Conservation (phyloP, 1,284 basidiomycete genomes). For the Tilletiaria anomala region DNA sequence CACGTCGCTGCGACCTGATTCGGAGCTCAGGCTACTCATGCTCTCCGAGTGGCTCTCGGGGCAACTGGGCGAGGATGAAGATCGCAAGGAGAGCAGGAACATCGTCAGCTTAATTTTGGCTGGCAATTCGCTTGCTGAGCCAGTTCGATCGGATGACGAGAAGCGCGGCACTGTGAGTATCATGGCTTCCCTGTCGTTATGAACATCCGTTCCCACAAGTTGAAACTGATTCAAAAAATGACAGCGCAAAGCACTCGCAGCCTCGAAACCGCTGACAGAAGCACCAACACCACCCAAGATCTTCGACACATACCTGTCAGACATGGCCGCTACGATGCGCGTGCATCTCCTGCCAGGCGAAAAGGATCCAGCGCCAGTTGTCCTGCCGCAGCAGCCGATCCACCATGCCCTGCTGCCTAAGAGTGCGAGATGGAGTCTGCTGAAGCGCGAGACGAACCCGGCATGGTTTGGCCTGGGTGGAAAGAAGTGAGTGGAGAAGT, state of each 20-base stretch:
- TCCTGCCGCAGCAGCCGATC: constrained; percentile 84
- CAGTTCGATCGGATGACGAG: constrained; percentile 45
- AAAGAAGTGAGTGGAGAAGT: constrained; percentile 22
- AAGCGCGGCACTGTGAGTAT: constrained; percentile 1
- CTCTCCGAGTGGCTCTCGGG: constrained; percentile 64
- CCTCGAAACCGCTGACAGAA: background rate
- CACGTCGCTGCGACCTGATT: too few relatives aligned
- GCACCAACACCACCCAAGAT: constrained; percentile 44
- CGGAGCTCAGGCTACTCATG: constrained; percentile 3
- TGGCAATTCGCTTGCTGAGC: constrained; percentile 62
- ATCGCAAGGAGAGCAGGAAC: background rate
- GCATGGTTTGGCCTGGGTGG: constrained; percentile 55
- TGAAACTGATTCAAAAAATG: background rate
- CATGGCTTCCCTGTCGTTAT: background rate
- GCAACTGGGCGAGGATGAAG: constrained; percentile 45
- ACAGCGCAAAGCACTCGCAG: constrained; percentile 1
- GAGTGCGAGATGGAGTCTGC: constrained; percentile 46
- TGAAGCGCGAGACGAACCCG: constrained; percentile 77
- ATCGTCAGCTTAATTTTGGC: constrained; percentile 50
- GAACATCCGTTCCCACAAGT: too few relatives aligned
- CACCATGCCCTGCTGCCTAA: constrained; percentile 79
- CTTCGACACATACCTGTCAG: constrained; percentile 58
- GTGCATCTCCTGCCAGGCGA: constrained; percentile 64
- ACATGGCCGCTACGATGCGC: constrained; percentile 47
- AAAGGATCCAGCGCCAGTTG: constrained; percentile 69